Evolutionary conservation across 1,139 yeast genomes (phyloP), one percentile per base, ranked within the genome.

Genomic region (Yueomyces sp.): DNA sequence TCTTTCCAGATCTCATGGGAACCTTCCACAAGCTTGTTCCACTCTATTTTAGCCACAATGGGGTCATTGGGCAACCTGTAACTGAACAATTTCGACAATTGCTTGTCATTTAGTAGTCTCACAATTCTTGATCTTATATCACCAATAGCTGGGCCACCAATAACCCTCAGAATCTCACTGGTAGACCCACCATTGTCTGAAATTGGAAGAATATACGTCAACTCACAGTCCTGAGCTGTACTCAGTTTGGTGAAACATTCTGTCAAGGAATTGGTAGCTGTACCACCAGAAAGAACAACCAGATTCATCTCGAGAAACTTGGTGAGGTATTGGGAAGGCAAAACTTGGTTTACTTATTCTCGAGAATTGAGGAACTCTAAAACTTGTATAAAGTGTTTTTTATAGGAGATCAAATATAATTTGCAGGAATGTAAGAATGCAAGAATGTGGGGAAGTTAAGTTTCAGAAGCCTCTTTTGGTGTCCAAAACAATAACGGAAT

Each of bases 161-260:
- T 70, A 1, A 87, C 87, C 12, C 96, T 66, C n/a, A 87, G 71
- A 34, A 89, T 72, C 62, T 89, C 97, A 30, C 94, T 81, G 0
- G 96, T 86, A 1, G 96, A 86, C 1, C 96, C 97, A 27, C 97
- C 97, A 57, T 89, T 89, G 59, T 89, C 97, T 44, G 86, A 80
- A 9, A 89, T 76, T 0, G 97, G 97, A 36, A 89, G 65, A 2
- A 87, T 69, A 52, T 82, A 87, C 1, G 81, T 67, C 11, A 82
- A 66, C 29, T 59, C 53, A 30, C 45, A 39, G 4, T 42, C 42
- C 12, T 48, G 37, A 19, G 62, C 58, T 2, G 59, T 54, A 0
- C 77, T 61, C 2, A 78, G 46, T 4, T 62, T 49, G 41, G 66
- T 66, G 50, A 81, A 76, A 9, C 77, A 56, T 3, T 72, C 63